Conservation (phyloP, 306 rosid genomes). For the Rosa rugosa region DNA sequence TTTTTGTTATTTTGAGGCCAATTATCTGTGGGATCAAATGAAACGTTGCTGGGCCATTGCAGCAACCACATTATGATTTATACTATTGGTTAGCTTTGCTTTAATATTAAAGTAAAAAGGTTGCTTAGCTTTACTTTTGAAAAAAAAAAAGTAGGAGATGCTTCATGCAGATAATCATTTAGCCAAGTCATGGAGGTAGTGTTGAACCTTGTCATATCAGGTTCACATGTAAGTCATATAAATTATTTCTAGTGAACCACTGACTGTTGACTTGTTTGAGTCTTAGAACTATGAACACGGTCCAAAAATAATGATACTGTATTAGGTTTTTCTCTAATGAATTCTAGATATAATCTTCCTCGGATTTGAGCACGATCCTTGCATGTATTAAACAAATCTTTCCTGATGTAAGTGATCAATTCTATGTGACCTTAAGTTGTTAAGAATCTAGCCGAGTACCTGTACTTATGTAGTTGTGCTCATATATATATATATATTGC, state of each 20-base stretch:
- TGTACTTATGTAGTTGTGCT: not conserved
- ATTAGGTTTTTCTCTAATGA: not conserved
- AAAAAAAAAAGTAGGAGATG: not conserved
- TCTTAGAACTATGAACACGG: not conserved
- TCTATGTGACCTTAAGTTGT: not conserved
- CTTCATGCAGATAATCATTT: not conserved
- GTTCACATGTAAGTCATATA: not conserved
- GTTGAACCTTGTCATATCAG: conserved; percentile 5
- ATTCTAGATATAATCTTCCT: not conserved
- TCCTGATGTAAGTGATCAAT: not conserved
- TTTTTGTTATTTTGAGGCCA: not conserved
- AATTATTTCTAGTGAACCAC: not conserved
- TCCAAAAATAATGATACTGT: not conserved
- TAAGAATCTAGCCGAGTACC: not conserved
- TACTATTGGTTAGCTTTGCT: not conserved
- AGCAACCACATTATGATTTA: not conserved
- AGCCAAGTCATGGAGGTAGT: conserved; percentile 8
- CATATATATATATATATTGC: not conserved
- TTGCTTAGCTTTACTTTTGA: not conserved
- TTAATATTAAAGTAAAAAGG: not conserved
- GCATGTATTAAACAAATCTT: not conserved
- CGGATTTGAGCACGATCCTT: not conserved
- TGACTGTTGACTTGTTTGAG: not conserved
- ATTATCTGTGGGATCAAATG: not conserved
- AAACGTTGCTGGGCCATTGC: not conserved